phyloP scores from a whole-genome alignment of 2,329 filamentous ascomycete genomes.

The Fusarium napiforme region DNA sequence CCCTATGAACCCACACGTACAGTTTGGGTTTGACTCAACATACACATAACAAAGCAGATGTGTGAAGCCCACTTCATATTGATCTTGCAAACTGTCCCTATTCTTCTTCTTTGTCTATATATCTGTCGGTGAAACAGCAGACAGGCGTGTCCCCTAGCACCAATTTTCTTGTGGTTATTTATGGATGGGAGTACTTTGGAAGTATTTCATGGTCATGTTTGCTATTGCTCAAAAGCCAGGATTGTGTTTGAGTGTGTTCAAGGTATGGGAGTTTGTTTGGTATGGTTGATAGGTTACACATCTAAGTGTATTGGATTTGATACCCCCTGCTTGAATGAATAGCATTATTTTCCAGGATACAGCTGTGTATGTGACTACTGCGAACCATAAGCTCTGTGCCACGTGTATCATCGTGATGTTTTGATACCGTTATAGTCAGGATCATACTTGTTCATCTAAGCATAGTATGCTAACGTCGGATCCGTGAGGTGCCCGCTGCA shows the following conservation, averaged over 20 bases:
- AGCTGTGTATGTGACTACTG: neutral
- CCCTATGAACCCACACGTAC: slow-evolving; percentile 28
- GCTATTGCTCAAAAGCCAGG: slow-evolving; percentile 13
- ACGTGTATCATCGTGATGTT: neutral
- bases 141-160: neutral
- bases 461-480: neutral
- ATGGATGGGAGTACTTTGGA: slow-evolving; percentile 14
- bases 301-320: slow-evolving; percentile 33
- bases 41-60: slow-evolving; percentile 6
- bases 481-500: no score
- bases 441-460: neutral
- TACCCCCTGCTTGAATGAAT: slow-evolving; percentile 35
- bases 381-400: neutral
- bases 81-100: slow-evolving; percentile 6
- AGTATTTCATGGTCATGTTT: neutral
- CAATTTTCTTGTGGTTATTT: neutral
- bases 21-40: slow-evolving; percentile 27
- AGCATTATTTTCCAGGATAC: neutral
- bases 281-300: slow-evolving; percentile 15
- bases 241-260: slow-evolving; percentile 12
- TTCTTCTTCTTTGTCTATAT: slow-evolving; percentile 15
- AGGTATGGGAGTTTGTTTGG: slow-evolving; percentile 28
- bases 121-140: neutral
- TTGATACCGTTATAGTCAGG: neutral
- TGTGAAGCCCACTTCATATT: neutral